Conservation (phyloP, 2,329 filamentous ascomycete genomes). For the Trichophyton rubrum region DNA sequence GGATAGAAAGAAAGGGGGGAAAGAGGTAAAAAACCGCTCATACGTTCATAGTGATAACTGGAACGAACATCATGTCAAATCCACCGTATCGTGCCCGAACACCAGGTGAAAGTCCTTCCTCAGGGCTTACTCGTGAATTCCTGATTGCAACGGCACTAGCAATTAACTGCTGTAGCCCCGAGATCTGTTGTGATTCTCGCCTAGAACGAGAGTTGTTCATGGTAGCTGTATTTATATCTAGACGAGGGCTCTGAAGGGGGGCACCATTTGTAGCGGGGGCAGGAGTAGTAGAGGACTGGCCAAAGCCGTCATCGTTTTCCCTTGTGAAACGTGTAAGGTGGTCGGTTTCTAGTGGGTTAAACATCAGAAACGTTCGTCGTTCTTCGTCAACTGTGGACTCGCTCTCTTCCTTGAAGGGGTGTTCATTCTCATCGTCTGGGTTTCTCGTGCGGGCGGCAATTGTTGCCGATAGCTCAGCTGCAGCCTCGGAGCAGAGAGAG, state of each 20-base stretch:
- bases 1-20: neutral
- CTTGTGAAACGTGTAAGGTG: slow-evolving; percentile 9
- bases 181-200: slow-evolving; percentile 11
- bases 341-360: slow-evolving; percentile 18
- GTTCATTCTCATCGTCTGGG: slow-evolving; percentile 11
- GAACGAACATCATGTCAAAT: slow-evolving; percentile 5
- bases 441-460: neutral
- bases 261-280: neutral
- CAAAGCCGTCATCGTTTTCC: neutral
- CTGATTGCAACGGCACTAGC: slow-evolving; percentile 10
- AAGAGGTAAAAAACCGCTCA: neutral
- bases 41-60: slow-evolving; percentile 4
- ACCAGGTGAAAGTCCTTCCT: neutral
- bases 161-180: slow-evolving; percentile 12
- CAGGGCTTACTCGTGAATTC: neutral
- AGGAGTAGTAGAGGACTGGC: neutral
- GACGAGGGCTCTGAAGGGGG: neutral
- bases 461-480: slow-evolving; percentile 2
- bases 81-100: neutral
- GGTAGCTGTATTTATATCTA: neutral
- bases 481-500: slow-evolving; percentile 8
- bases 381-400: slow-evolving; percentile 2
- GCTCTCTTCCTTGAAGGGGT: neutral
- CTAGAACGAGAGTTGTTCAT: neutral
- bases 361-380: slow-evolving; percentile 16